Conservation (phyloP, 306 rosid genomes). For the Abrus precatorius region DNA sequence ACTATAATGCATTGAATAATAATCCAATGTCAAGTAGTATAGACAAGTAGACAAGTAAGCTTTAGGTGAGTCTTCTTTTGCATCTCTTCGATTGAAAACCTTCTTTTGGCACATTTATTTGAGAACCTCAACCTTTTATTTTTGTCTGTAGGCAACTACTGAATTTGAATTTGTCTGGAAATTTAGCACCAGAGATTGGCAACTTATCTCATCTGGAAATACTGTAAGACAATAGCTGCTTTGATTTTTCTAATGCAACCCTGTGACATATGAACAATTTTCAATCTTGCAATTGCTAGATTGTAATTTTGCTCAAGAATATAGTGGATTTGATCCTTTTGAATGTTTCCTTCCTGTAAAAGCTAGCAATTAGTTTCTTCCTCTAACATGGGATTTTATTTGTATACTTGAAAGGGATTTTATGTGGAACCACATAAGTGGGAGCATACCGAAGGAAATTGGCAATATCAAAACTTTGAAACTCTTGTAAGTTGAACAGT, state of each 20-base stretch:
- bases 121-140: not conserved
- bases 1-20: conserved; percentile 31
- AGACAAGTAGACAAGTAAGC: conserved; percentile 24
- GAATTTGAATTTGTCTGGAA: conserved; percentile 72
- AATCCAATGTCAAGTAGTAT: conserved; percentile 31
- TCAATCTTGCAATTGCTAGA: conserved; percentile 20
- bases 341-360: conserved; percentile 24
- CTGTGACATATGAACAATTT: conserved; percentile 1
- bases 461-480: conserved; percentile 74
- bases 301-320: conserved; percentile 29
- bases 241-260: conserved; percentile 8
- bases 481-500: conserved; percentile 74
- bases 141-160: conserved; percentile 75
- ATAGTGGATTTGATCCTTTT: conserved; percentile 31
- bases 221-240: conserved; percentile 65
- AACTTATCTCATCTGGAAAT: conserved; percentile 61
- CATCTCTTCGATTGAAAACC: not conserved
- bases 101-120: conserved; percentile 21
- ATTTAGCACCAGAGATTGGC: conserved; percentile 79
- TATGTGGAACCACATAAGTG: conserved; percentile 88
- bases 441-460: conserved; percentile 86
- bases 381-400: conserved; percentile 44
- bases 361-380: conserved; percentile 34
- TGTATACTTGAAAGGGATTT: conserved; percentile 71
- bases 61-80: conserved; percentile 17